Percentiles rank a stretch among this genome's conserved stretches.
phyloP scores from a whole-genome alignment of 2,329 filamentous ascomycete genomes.

The Diaporthe ilicicola region DNA sequence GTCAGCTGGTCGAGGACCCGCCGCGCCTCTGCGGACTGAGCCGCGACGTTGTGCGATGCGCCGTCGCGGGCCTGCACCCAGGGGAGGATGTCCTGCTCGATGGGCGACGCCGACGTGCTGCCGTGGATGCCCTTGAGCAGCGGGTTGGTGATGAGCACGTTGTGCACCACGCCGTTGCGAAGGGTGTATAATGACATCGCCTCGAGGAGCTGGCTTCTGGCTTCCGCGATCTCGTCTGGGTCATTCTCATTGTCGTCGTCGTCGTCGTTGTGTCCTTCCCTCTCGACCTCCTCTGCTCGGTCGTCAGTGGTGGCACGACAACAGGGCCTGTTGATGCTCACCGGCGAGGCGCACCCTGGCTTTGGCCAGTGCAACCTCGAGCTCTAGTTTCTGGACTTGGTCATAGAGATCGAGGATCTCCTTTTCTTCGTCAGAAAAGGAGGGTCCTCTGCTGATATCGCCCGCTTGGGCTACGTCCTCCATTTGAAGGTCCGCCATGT shows the following conservation, averaged over 20 bases:
- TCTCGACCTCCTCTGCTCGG: slow-evolving; percentile 24
- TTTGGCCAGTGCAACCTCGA: slow-evolving; percentile 75
- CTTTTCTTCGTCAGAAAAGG: slow-evolving; percentile 72
- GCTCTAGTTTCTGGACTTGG: slow-evolving; percentile 72
- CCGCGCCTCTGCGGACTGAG: slow-evolving; percentile 62
- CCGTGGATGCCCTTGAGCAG: slow-evolving; percentile 80
- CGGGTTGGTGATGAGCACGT: slow-evolving; percentile 76
- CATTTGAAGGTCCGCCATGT: slow-evolving; percentile 37
- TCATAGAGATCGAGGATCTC: slow-evolving; percentile 76
- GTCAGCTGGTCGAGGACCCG: slow-evolving; percentile 62
- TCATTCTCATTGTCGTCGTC: not conserved
- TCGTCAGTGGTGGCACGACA: not conserved
- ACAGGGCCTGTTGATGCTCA: not conserved
- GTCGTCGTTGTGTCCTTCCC: not conserved
- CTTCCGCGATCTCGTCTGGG: slow-evolving; percentile 55
- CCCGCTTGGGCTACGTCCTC: slow-evolving; percentile 43
- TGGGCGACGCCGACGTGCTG: slow-evolving; percentile 67
- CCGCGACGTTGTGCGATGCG: slow-evolving; percentile 69
- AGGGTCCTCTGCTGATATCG: slow-evolving; percentile 31
- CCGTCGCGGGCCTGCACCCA: slow-evolving; percentile 73
- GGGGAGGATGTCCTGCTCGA: slow-evolving; percentile 77
- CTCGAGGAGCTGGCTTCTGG: slow-evolving; percentile 73
- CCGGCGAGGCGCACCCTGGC: slow-evolving; percentile 41
- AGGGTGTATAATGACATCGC: slow-evolving; percentile 75
- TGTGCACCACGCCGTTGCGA: slow-evolving; percentile 73